Evolutionary conservation across 2,329 filamentous ascomycete genomes (phyloP), one percentile per base, ranked within the genome.

Genomic region (Penicillium sp.): DNA sequence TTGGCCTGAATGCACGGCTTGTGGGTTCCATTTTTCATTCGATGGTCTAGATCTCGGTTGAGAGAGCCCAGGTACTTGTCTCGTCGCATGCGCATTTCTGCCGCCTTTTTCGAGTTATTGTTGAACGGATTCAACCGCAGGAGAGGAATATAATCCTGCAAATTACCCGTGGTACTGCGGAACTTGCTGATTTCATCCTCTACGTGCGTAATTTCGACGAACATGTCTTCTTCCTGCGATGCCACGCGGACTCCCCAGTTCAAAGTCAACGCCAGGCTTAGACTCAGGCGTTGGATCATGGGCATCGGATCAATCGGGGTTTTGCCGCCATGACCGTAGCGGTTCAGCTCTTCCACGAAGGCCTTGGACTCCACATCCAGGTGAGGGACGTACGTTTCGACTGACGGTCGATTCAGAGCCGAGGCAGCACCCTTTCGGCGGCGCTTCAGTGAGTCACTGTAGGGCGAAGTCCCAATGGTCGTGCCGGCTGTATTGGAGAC

Each of bases 61-160:
- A 86, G 64, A 7, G 67, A 70, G 0, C 69, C 75, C 28, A 85
- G 66, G 52, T 85, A 85, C 16, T 74, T 76, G 59, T 85, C 81
- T 13, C 82, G 73, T 10, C 82, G 72, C 42, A 70, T 69, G 16
- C 81, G 70, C 74, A 83, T 80, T 53, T 84, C 80, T 1, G 74
- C 73, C 0, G 82, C 82, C 54, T 75, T 77, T 47, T 73, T 69
- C 0, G 77, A 80, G 20, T 80, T 80, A n/a, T 68, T 63, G 53
- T 72, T 82, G 55, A 85, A 78, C 0, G 82, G 82, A 49, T 84
- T 84, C 6, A 84, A 56, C n/a, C 87, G 76, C 53, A 90, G 62
- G 0, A 89, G 62, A 0, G 86, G 86, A 6, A 90, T 78, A 53
- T 90, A 89, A 60, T 91, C 87, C 58, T 87, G 84, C 74, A 85